phyloP scores from a whole-genome alignment of 371 early-diverging fungal species.

The Sanchytrium tribonematis region DNA sequence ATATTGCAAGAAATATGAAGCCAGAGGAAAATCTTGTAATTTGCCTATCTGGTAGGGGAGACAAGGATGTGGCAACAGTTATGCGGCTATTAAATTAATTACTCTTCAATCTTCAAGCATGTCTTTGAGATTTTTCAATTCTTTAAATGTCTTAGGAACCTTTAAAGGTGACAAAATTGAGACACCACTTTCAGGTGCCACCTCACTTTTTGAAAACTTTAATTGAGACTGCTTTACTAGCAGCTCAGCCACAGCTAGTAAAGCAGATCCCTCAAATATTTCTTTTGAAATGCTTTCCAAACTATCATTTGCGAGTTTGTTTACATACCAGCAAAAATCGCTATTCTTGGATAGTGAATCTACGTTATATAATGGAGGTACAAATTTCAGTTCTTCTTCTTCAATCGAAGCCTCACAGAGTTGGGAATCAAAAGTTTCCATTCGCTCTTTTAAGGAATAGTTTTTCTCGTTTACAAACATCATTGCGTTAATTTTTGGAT shows the following conservation, averaged over 20 bases:
- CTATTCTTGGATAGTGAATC: background rate
- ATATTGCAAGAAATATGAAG: constrained; percentile 42
- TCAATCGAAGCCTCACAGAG: background rate
- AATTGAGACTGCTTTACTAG: background rate
- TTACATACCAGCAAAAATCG: background rate
- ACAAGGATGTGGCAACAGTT: constrained; percentile 83
- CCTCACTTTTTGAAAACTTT: background rate
- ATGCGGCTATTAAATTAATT: background rate
- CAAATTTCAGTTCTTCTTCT: background rate
- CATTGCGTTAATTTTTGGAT: background rate
- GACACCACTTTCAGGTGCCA: no score
- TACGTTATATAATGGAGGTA: background rate
- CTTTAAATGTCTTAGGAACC: no score
- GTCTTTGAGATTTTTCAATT: background rate
- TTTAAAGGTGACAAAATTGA: no score
- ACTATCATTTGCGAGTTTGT: background rate
- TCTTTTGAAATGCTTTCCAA: background rate
- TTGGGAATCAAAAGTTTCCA: background rate
- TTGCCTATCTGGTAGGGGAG: constrained; percentile 77
- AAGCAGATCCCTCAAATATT: background rate
- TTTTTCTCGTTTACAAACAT: background rate
- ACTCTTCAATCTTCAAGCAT: background rate
- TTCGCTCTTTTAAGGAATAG: background rate
- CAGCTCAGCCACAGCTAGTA: background rate
- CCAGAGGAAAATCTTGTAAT: constrained; percentile 55